Conservation (phyloP, 148 eudicot genomes). For the Chenopodium berlandieri region DNA sequence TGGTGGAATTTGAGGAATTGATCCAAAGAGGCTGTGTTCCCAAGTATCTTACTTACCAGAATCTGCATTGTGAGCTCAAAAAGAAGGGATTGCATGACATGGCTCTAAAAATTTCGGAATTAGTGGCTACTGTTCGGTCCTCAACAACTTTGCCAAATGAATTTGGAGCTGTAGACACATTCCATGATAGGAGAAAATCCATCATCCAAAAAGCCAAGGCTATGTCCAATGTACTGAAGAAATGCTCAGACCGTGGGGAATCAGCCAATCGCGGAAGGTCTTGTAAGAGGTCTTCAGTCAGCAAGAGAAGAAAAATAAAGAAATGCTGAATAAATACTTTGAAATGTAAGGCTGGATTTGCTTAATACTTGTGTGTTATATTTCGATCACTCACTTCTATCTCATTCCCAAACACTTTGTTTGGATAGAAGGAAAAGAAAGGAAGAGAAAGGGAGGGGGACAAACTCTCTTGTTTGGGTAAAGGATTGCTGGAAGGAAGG, state of each 20-base stretch:
- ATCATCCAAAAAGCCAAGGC: constrained; percentile 56
- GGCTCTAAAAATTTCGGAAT: constrained; percentile 36
- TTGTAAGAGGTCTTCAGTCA: constrained; percentile 20
- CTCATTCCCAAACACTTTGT: background rate
- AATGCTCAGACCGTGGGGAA: constrained; percentile 38
- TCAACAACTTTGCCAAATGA: constrained; percentile 43
- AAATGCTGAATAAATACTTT: constrained; percentile 4
- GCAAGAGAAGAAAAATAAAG: constrained; percentile 11
- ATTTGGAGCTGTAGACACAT: constrained; percentile 27
- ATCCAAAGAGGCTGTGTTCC: constrained; percentile 58
- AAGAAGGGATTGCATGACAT: constrained; percentile 42
- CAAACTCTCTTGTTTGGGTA: too few species aligned
- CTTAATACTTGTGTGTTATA: background rate
- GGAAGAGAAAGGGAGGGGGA: too few species aligned
- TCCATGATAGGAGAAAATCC: constrained; percentile 40
- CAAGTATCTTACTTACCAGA: constrained; percentile 44
- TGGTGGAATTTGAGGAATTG: constrained; percentile 56
- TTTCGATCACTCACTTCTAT: background rate
- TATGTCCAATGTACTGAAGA: constrained; percentile 52
- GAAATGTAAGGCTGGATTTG: background rate
- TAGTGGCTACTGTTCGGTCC: constrained; percentile 48
- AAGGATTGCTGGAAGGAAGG: too few species aligned
- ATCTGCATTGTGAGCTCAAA: constrained; percentile 45
- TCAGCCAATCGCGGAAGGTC: constrained; percentile 33
- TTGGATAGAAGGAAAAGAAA: too few species aligned